Percentiles rank a stretch among this genome's conserved stretches.
Conservation (phyloP, 176 grass and related monocot genomes). For the Puccinellia tenuiflora region DNA sequence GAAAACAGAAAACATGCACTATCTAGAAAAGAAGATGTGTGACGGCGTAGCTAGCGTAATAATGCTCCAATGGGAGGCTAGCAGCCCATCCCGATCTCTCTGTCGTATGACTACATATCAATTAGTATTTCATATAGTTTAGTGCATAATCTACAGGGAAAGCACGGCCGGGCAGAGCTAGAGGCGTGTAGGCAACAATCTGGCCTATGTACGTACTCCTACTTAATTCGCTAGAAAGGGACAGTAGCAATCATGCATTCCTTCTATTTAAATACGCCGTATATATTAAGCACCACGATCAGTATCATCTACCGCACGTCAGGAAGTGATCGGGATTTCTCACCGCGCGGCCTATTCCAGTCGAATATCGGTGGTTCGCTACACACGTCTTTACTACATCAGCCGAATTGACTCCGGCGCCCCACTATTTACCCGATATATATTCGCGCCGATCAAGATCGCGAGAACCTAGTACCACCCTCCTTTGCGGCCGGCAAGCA, state of each 20-base stretch:
- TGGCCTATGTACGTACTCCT: not conserved
- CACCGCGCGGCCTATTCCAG: not conserved
- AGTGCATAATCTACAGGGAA: not conserved
- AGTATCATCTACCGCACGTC: not conserved
- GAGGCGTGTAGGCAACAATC: slow-evolving; percentile 6
- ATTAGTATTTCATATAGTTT: not conserved
- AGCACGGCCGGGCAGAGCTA: not conserved
- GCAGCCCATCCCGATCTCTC: not conserved
- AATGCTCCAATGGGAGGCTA: not conserved
- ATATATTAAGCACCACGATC: not conserved
- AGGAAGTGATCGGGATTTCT: not conserved
- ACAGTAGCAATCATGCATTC: not conserved
- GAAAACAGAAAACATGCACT: not conserved
- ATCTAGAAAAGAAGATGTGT: not conserved
- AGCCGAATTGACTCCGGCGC: not conserved
- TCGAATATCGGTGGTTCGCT: not conserved
- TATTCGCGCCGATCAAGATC: no score
- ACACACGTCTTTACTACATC: not conserved
- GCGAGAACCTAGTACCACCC: slow-evolving; percentile 23
- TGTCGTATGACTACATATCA: not conserved
- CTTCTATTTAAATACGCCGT: not conserved
- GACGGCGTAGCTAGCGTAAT: not conserved
- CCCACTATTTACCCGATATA: not conserved
- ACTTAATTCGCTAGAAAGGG: not conserved
- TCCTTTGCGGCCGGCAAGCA: not conserved